Conservation (phyloP, 805 yeast species). For the Wickerhamiella allomyrinae region DNA sequence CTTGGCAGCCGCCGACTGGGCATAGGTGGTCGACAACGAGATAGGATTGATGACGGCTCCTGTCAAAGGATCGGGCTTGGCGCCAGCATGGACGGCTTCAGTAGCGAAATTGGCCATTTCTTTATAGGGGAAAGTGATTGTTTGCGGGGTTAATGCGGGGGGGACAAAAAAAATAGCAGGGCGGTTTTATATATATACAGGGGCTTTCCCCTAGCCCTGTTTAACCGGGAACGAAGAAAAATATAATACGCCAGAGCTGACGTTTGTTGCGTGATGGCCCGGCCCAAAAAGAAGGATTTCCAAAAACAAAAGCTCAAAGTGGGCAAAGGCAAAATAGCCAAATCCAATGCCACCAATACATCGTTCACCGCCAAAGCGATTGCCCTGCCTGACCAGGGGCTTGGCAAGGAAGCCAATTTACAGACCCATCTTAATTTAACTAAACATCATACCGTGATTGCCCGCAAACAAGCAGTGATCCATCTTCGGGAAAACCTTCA, state of each 20-base stretch:
- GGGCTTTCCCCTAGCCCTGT: not conserved
- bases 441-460: conserved; percentile 17
- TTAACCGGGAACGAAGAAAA: not conserved
- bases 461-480: conserved; percentile 17
- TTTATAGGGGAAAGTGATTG: not conserved
- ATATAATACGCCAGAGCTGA: not conserved
- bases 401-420: conserved; percentile 14
- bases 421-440: conserved; percentile 12
- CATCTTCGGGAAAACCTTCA: conserved; percentile 10
- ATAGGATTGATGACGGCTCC: conserved; percentile 83
- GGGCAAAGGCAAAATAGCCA: conserved; percentile 63
- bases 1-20: conserved; percentile 60
- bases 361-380: conserved; percentile 61
- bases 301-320: conserved; percentile 67
- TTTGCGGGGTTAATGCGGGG: not conserved
- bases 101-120: conserved; percentile 41
- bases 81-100: conserved; percentile 73
- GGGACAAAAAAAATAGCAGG: not conserved
- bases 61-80: conserved; percentile 52
- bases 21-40: conserved; percentile 73
- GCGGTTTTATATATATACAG: not conserved
- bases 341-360: conserved; percentile 71
- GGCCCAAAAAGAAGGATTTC: conserved; percentile 52
- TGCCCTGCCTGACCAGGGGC: conserved; percentile 33
- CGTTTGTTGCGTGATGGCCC: conserved; percentile 1